Evolutionary conservation across 1,139 yeast species (phyloP).

Genomic region (Magnusiomyces ingens): DNA sequence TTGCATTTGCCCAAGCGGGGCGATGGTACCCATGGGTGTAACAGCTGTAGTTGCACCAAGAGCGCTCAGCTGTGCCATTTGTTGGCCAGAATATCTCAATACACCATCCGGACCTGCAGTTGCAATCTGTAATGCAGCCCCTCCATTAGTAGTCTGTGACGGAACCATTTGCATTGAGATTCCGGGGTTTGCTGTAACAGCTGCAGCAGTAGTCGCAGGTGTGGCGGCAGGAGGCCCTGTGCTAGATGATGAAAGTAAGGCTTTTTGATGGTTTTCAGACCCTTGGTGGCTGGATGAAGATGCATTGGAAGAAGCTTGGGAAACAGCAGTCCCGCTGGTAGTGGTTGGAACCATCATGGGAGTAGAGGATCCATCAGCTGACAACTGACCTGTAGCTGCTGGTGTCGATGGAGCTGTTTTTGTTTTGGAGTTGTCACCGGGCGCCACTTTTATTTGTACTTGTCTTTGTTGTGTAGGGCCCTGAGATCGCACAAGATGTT

Average conservation of each 20-base stretch:
- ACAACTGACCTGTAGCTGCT: background rate
- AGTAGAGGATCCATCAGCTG: constrained; percentile 8
- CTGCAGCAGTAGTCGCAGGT: background rate
- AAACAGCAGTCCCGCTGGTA: background rate
- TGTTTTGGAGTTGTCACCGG: too few species aligned
- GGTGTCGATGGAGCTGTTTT: too few species aligned
- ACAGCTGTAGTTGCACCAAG: constrained; percentile 12
- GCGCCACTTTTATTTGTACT: constrained; percentile 13
- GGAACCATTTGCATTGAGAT: constrained; percentile 3
- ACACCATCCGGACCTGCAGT: too few species aligned
- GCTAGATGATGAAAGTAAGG: background rate
- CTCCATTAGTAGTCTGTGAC: background rate
- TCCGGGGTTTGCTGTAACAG: background rate
- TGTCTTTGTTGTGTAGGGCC: constrained; percentile 17
- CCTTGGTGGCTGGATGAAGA: constrained; percentile 9
- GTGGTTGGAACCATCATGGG: constrained; percentile 6
- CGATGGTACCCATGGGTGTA: constrained; percentile 12
- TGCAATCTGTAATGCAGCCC: too few species aligned
- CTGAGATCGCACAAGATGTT: constrained; percentile 13
- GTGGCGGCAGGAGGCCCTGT: constrained; percentile 5
- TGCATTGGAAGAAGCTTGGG: constrained; percentile 9
- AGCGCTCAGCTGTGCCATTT: too few species aligned
- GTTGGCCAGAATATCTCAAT: too few species aligned
- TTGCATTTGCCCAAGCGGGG: constrained; percentile 6
- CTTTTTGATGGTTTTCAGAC: background rate